These are phyloP conservation scores for Diutina neorugosa DNA, from an alignment of 1,139 yeast species.

Conservation along the genomic window DNA sequence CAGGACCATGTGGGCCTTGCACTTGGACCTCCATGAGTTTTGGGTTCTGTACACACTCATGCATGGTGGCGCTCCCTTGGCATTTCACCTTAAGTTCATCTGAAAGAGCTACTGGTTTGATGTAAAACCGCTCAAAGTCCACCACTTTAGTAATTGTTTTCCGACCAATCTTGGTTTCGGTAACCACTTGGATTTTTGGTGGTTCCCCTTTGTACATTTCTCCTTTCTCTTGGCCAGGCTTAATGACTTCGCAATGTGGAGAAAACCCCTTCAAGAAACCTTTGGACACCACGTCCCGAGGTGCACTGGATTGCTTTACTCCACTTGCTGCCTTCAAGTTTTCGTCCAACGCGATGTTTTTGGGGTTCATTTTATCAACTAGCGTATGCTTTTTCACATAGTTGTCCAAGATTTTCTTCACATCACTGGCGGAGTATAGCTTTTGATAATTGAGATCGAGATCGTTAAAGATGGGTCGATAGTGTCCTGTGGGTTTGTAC, in stretches of 20 bases:
- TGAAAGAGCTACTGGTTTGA: constrained; percentile 55
- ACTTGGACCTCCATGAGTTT: constrained; percentile 60
- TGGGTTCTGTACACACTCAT: constrained; percentile 41
- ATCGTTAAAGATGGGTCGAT: constrained; percentile 38
- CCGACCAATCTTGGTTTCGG: constrained; percentile 74
- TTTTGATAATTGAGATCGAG: constrained; percentile 21
- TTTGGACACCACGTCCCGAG: constrained; percentile 40
- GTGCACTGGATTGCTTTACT: constrained; percentile 9
- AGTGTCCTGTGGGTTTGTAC: constrained; percentile 44
- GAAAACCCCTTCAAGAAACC: constrained; percentile 42
- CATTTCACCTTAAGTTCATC: constrained; percentile 65
- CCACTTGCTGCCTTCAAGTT: constrained; percentile 16
- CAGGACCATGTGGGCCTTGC: constrained; percentile 79
- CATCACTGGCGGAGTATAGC: constrained; percentile 41
- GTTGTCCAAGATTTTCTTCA: constrained; percentile 37
- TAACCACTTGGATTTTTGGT: constrained; percentile 54
- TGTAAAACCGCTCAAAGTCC: constrained; percentile 56
- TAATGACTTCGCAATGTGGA: constrained; percentile 43
- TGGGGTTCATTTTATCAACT: constrained; percentile 32
- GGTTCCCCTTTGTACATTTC: constrained; percentile 46
- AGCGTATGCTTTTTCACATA: constrained; percentile 46
- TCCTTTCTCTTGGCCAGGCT: constrained; percentile 27
- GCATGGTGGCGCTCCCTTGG: constrained; percentile 79
- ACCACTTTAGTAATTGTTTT: constrained; percentile 65
- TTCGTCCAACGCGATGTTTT: constrained; percentile 44